A percentile compares a stretch with the other conserved stretches of the same genome.
Evolutionary conservation across 257 asterid species (phyloP).

Genomic region (Dorcoceras hygrometricum): DNA sequence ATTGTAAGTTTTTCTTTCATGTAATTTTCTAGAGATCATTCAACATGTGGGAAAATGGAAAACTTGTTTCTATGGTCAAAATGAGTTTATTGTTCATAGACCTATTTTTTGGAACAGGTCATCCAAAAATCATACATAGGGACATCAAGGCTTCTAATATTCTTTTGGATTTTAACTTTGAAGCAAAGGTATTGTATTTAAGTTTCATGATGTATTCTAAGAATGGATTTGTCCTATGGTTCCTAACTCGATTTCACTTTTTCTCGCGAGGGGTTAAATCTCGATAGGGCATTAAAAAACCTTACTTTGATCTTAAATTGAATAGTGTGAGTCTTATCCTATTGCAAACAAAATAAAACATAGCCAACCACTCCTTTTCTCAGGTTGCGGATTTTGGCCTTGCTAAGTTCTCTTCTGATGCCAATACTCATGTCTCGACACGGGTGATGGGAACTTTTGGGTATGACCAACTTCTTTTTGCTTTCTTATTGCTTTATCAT

Average conservation of each 20-base stretch:
- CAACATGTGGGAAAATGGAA: not conserved
- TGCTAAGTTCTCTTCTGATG: slow-evolving; percentile 68
- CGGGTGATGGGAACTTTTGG: slow-evolving; percentile 98
- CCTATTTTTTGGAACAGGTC: slow-evolving; percentile 42
- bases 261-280: not conserved
- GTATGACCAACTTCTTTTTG: slow-evolving; percentile 32
- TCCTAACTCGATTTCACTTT: not conserved
- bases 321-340: slow-evolving; percentile 1
- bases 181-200: slow-evolving; percentile 62
- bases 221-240: not conserved
- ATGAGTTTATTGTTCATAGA: not conserved
- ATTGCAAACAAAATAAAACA: not conserved
- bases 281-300: not conserved
- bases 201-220: not conserved
- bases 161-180: slow-evolving; percentile 82
- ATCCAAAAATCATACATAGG: slow-evolving; percentile 90
- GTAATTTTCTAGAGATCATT: not conserved
- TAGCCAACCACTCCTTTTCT: slow-evolving; percentile 18
- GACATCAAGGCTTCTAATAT: slow-evolving; percentile 91
- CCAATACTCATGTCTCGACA: slow-evolving; percentile 81
- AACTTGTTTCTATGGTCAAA: not conserved
- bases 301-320: slow-evolving; percentile 2
- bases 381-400: slow-evolving; percentile 99
- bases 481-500: not conserved
- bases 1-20: slow-evolving; percentile 35